Conservation (phyloP, 805 yeast genomes). For the Wickerhamomyces silvicola region DNA sequence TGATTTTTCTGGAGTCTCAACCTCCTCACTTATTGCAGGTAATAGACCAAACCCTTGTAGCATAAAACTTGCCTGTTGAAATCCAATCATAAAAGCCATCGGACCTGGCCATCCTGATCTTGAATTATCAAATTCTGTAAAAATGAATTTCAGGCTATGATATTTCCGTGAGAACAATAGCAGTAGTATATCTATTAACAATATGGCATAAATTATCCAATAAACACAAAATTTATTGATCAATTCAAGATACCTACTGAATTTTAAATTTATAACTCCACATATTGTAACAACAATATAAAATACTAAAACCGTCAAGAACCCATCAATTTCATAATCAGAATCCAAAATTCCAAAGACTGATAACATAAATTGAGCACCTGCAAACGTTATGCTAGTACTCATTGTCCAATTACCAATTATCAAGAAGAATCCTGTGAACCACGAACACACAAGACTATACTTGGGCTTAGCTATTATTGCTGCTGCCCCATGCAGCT, state of each 20-base stretch:
- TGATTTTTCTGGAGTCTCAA: slow-evolving; percentile 62
- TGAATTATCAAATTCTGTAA: slow-evolving; percentile 63
- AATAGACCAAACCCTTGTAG: slow-evolving; percentile 80
- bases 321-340: slow-evolving; percentile 50
- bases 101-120: slow-evolving; percentile 72
- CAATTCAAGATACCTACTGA: slow-evolving; percentile 51
- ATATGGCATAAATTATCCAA: slow-evolving; percentile 69
- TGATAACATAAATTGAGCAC: slow-evolving; percentile 66
- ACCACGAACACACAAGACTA: slow-evolving; percentile 62
- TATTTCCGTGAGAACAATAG: slow-evolving; percentile 51
- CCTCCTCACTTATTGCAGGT: slow-evolving; percentile 79
- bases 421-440: slow-evolving; percentile 68
- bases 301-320: slow-evolving; percentile 51
- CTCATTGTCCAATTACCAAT: slow-evolving; percentile 78
- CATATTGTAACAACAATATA: slow-evolving; percentile 50
- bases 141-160: slow-evolving; percentile 50
- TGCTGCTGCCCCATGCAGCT: slow-evolving; percentile 73
- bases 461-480: slow-evolving; percentile 54
- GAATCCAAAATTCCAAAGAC: slow-evolving; percentile 56
- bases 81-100: slow-evolving; percentile 68
- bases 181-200: slow-evolving; percentile 58
- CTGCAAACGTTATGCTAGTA: slow-evolving; percentile 67
- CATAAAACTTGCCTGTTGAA: slow-evolving; percentile 74
- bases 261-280: slow-evolving; percentile 56
- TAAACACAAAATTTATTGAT: slow-evolving; percentile 65